These are phyloP conservation scores for Sphaerosporella brunnea DNA, from an alignment of 495 filamentous ascomycete genomes.

Conservation along the genomic window DNA sequence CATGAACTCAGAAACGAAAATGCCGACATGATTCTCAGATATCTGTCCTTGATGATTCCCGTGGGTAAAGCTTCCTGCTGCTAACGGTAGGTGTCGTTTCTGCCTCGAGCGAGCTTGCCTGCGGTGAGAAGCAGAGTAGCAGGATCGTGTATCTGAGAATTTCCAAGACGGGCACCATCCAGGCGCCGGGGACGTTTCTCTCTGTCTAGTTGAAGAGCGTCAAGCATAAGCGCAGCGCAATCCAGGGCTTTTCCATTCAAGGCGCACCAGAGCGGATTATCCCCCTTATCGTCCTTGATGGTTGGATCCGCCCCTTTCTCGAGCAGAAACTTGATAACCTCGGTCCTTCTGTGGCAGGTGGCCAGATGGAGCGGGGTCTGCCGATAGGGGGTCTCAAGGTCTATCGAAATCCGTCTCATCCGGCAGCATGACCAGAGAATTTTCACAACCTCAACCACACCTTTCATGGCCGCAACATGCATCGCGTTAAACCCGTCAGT, in stretches of 20 bases:
- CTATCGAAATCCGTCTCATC: background rate
- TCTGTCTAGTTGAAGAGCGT: too few species aligned
- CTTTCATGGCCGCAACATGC: background rate
- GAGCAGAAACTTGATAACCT: background rate
- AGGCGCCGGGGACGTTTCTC: too few species aligned
- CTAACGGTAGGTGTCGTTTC: too few species aligned
- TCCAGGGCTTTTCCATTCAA: background rate
- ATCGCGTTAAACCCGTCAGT: background rate
- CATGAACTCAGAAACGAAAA: too few species aligned
- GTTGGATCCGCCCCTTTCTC: background rate
- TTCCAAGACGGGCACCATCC: too few species aligned
- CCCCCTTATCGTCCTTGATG: background rate
- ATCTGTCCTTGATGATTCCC: too few species aligned
- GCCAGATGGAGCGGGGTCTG: background rate
- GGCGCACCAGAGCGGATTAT: background rate
- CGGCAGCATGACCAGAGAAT: background rate
- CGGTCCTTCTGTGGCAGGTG: background rate
- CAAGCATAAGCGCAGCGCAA: background rate
- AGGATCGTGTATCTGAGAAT: too few species aligned
- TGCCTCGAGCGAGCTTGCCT: too few species aligned
- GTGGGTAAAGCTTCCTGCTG: too few species aligned
- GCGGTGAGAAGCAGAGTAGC: too few species aligned
- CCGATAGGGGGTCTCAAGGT: background rate
- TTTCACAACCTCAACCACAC: background rate
- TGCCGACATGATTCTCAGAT: too few species aligned